Conservation (phyloP, 495 filamentous ascomycete genomes). For the Tuber umbilicatum region DNA sequence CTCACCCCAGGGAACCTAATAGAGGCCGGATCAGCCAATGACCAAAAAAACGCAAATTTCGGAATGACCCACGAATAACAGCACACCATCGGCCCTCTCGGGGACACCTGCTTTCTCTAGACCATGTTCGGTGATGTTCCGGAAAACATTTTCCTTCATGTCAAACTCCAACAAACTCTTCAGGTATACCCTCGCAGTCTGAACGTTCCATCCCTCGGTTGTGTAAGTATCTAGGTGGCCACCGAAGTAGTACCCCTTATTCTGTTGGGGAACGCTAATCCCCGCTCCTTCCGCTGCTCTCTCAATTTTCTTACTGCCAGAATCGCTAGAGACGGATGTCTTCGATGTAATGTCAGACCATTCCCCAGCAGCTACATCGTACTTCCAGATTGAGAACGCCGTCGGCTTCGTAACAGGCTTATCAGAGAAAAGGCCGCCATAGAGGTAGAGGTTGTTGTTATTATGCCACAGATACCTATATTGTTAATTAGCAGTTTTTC, state of each 20-base stretch:
- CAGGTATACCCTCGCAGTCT: slow-evolving; percentile 57
- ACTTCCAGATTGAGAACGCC: slow-evolving; percentile 59
- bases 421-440: slow-evolving; percentile 65
- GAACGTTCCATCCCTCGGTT: slow-evolving; percentile 61
- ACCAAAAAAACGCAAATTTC: neutral
- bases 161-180: slow-evolving; percentile 65
- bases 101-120: slow-evolving; percentile 57
- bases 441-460: slow-evolving; percentile 59
- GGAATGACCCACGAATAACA: slow-evolving; percentile 45
- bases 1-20: slow-evolving; percentile 63
- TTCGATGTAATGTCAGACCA: slow-evolving; percentile 52
- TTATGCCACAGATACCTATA: slow-evolving; percentile 60
- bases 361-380: slow-evolving; percentile 51
- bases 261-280: slow-evolving; percentile 59
- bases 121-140: slow-evolving; percentile 66
- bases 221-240: slow-evolving; percentile 64
- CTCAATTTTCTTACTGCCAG: slow-evolving; percentile 42
- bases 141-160: slow-evolving; percentile 45
- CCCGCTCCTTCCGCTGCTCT: slow-evolving; percentile 66
- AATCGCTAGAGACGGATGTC: slow-evolving; percentile 22
- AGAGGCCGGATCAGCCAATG: neutral
- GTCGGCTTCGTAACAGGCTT: slow-evolving; percentile 47
- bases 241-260: slow-evolving; percentile 67
- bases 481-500: slow-evolving; percentile 3
- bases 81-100: slow-evolving; percentile 62